Base-by-base conservation (phyloP, 2,329 filamentous ascomycete genomes). In the Clonostachys rhizophaga region DNA sequence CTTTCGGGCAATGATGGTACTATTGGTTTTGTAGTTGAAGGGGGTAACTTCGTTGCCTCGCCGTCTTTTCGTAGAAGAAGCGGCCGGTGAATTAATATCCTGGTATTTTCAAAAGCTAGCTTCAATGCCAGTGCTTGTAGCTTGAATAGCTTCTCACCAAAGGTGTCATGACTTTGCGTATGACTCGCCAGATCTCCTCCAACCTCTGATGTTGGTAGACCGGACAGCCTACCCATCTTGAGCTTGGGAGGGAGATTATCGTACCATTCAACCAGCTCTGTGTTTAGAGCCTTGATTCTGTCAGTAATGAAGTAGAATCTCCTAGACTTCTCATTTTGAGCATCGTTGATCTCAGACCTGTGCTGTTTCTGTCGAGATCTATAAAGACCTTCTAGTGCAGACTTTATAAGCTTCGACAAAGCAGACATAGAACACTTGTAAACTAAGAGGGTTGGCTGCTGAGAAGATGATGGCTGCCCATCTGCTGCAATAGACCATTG, bases 71-170 rank as follows among this genome's bases (percentile, higher is more conserved):
- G 12, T n/a, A 39, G 12, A 18, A 39, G 14, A 39, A 39, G 11
- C 1, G 36, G 36, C 12, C 36, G 14, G 17, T 67, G 52, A 0
- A 62, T 46, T 0, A 68, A 42, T 0, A 68, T 68, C 7, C 50
- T 58, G 0, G 62, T 54, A 35, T 66, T 67, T 14, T 68, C 56
- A 34, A 56, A 67, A 0, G 62, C 62, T 4, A 68, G 52, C 40
- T 58, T 51, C 3, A 68, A 52, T 0, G 60, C 50, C 4, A 68
- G 55, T 0, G 62, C 58, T 43, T 67, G 64, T 0, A 67, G 50
- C 9, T 58, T 53, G 40, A 56, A 68, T 1, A 59, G 37, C 2
- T 57, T 43, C 2, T 55, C 34, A 12, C 55, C 44, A 35, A 16
- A 16, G 10, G 9, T 39, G 36, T 8, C 4, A 14, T 39, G 14